phyloP scores from a whole-genome alignment of 2,329 filamentous ascomycete genomes.

The Leptographium radiaticola region DNA sequence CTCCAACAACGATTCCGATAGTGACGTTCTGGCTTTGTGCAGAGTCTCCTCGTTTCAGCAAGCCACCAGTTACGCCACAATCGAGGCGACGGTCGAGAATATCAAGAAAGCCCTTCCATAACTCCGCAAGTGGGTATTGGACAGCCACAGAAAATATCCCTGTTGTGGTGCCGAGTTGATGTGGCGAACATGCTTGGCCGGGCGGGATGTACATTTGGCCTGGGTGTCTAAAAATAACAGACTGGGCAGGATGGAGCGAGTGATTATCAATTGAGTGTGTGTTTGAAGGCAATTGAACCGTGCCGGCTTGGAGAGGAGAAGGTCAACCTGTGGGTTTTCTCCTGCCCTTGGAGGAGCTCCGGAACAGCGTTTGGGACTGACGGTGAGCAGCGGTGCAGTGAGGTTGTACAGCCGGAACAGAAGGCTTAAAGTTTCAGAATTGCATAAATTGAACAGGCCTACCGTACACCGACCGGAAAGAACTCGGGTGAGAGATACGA shows the following conservation, averaged over 20 bases:
- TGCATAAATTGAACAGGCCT: not conserved
- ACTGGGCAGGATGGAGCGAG: not conserved
- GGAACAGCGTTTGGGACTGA: not conserved
- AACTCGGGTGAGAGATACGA: not conserved
- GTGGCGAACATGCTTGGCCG: not conserved
- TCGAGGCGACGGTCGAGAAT: not conserved
- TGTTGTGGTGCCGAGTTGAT: not conserved
- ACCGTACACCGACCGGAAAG: not conserved
- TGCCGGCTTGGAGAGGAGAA: not conserved
- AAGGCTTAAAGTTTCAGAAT: not conserved
- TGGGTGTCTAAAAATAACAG: not conserved
- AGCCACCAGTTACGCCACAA: not conserved
- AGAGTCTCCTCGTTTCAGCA: not conserved
- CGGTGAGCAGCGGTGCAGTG: not conserved
- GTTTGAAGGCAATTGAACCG: not conserved
- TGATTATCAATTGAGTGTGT: not conserved
- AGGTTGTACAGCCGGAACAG: not conserved
- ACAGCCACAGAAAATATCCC: no score
- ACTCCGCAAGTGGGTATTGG: not conserved
- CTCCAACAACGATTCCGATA: conserved; percentile 8
- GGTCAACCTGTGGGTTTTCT: no score
- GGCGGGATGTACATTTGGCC: conserved; percentile 1
- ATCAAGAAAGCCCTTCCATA: not conserved
- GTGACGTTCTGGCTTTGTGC: conserved; percentile 7
- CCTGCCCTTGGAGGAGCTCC: no score